Conservation (phyloP, 148 eudicot species). For the Hydrangea macrophylla region DNA sequence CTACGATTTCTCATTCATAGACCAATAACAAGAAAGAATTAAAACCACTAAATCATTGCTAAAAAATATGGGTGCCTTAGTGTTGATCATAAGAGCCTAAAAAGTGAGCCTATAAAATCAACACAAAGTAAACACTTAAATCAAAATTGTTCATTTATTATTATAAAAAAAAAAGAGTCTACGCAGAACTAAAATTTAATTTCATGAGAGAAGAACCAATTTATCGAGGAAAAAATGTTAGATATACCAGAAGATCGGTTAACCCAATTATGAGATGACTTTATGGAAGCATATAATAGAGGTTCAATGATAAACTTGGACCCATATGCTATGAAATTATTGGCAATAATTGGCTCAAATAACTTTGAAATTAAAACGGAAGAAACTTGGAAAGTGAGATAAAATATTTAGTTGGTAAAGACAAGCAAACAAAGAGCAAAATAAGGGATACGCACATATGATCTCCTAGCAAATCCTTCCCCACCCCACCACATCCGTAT, state of each 20-base stretch:
- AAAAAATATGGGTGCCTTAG: neutral
- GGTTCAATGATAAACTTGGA: slow-evolving; percentile 7
- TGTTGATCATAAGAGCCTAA: neutral
- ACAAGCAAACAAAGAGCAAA: slow-evolving; percentile 9
- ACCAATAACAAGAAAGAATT: too few relatives aligned
- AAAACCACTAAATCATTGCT: too few relatives aligned
- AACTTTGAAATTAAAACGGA: neutral
- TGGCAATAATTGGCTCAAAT: neutral
- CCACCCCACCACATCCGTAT: neutral
- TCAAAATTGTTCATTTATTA: too few relatives aligned
- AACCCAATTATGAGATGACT: slow-evolving; percentile 5
- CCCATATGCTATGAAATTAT: neutral
- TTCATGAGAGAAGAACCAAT: too few relatives aligned
- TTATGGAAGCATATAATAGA: slow-evolving; percentile 1
- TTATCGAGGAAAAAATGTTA: too few relatives aligned
- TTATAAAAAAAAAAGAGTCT: too few relatives aligned
- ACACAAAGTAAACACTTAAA: neutral
- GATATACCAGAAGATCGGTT: too few relatives aligned
- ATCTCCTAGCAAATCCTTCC: slow-evolving; percentile 10
- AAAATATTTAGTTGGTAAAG: neutral
- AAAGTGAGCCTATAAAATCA: slow-evolving; percentile 1
- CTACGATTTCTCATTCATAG: too few relatives aligned
- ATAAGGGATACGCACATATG: slow-evolving; percentile 12
- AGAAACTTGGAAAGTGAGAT: neutral
- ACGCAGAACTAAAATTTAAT: too few relatives aligned